Base-by-base conservation (phyloP, 2,329 filamentous ascomycete genomes). In the Fusarium aywerte region DNA sequence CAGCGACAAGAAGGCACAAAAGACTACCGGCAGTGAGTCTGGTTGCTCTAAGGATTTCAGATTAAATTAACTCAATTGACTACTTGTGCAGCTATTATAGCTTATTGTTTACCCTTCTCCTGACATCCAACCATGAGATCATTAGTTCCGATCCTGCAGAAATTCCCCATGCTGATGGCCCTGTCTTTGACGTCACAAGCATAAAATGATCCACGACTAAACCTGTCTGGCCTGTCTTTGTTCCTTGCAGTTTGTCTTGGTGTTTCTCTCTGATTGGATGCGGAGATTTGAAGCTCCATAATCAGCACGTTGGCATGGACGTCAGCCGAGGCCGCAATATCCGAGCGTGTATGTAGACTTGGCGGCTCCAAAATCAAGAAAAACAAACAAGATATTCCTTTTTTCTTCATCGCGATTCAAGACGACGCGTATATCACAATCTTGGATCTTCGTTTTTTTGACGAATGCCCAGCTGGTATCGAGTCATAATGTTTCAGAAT, bases 211-310 rank as follows among this genome's bases (percentile, higher is more conserved):
- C 29, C 56, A 58, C 42, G 39, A 5, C 49, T 44, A 58, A 67
- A 65, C 64, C 50, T 62, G 65, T n/a, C 59, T 48, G 18, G 25
- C 18, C 10, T 32, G 32, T 33, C n/a, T 38, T 18, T 65, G 60
- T 62, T 61, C 60, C 62, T 62, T 68, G 65, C 45, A 58, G 55
- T 29, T 49, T 23, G 4, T 48, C 12, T 3, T 12, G 8, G 21
- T 36, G n/a, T 20, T 7, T 23, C 5, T 0, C 0, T 42, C 1
- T 66, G 39, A 68, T 68, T 69, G 65, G 65, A 21, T 13, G n/a
- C 65, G 61, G 65, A 53, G 61, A 68, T 66, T 69, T 69, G 61
- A 62, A 48, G 52, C 51, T 55, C 65, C 65, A 51, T 56, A 18
- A 29, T 32, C 7, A 21, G 15, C n/a, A 31, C 18, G 32, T 62